Conservation (phyloP, 2,329 filamentous ascomycete genomes). For the Colletotrichum melonis region DNA sequence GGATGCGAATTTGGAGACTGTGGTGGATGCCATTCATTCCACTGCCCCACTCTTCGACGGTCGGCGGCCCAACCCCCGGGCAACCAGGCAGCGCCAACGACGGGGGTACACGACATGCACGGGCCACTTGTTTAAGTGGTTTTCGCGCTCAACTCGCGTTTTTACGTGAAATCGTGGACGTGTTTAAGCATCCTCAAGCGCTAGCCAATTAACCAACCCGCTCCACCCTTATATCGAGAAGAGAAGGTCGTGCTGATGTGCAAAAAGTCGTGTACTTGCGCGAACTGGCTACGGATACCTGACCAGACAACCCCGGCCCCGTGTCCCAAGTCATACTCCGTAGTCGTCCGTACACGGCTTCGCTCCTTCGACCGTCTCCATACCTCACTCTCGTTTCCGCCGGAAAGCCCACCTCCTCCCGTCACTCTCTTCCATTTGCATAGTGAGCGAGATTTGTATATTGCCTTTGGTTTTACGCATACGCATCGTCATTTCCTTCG, state of each 20-base stretch:
- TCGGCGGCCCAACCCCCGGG: conserved; percentile 26
- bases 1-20: conserved; percentile 10
- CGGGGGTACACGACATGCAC: conserved; percentile 37
- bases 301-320: not conserved
- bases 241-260: not conserved
- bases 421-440: conserved; percentile 8
- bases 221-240: conserved; percentile 17
- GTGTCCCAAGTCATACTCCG: not conserved
- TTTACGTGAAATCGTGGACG: conserved; percentile 37
- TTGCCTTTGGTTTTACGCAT: not conserved
- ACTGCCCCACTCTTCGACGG: conserved; percentile 11
- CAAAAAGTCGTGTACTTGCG: conserved; percentile 22
- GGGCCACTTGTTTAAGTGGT: conserved; percentile 36
- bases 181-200: conserved; percentile 34
- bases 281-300: not conserved
- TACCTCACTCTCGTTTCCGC: conserved; percentile 16
- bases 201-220: conserved; percentile 30
- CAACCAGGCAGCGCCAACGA: conserved; percentile 30
- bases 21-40: conserved; percentile 15
- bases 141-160: conserved; percentile 37
- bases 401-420: conserved; percentile 12
- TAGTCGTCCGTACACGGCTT: conserved; percentile 9
- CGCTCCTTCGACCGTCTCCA: conserved; percentile 19
- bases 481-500: conserved; percentile 4
- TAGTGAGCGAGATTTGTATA: conserved; percentile 11